Evolutionary conservation across 139 green algal species (phyloP), one percentile per base, ranked within the genome.

Genomic region (Micractinium sp.): DNA sequence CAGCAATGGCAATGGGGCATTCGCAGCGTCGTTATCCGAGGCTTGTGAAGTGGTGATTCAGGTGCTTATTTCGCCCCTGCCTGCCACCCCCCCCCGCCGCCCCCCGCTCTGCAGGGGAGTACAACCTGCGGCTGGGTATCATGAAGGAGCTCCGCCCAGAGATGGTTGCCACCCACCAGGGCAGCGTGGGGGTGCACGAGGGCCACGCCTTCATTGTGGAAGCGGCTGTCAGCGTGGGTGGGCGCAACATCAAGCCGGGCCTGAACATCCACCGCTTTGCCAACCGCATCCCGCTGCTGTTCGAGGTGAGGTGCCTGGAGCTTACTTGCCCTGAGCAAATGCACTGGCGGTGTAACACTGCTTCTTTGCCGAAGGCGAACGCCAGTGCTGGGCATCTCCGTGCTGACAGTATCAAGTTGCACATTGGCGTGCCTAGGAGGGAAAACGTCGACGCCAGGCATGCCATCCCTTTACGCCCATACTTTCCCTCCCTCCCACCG

Each of bases 201-300:
- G 97, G 97, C 7, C 97, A 99, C 82, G 94, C 97, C 1, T 99
- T 99, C 92, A 95, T 99, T 39, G 97, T 99, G 56, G 97, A 99
- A 92, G 97, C 97, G 14, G 97, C 95, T 3, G 94, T 99, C 7
- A 97, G 93, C 86, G 81, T 99, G n/a, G 97, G 97, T 13, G 97
- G 97, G 18, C 90, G 88, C 23, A 93, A 98, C 87, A 93, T 99
- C 66, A 98, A 96, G 92, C 93, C 95, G 16, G 96, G 96, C 31
- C 96, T 99, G 92, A 99, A 99, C 90, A 94, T 99, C 38, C 94
- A 97, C 92, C 92, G 97, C 81, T 99, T 99, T 91, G 97, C 97
- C 74, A 99, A 99, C 91, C 95, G 97, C 93, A 99, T 99, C 80
- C 97, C 97, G 47, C 94, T 99, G 89, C 94, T 99, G 66, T 99